Evolutionary conservation across 805 yeast species (phyloP).

Genomic region (Komagataella pseudopastoris): DNA sequence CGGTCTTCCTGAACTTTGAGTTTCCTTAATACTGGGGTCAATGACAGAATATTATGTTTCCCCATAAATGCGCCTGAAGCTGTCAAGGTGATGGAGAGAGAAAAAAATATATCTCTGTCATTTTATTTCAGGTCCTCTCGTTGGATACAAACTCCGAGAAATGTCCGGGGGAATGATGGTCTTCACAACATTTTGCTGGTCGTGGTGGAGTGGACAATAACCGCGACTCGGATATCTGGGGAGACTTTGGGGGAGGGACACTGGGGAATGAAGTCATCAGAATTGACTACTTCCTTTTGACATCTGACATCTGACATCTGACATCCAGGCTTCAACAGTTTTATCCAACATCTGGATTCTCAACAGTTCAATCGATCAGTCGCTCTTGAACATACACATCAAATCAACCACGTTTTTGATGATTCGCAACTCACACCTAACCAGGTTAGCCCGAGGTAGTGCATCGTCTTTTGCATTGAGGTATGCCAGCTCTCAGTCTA

Average conservation of each 20-base stretch:
- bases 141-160: neutral
- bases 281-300: neutral
- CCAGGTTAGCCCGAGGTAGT: neutral
- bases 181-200: neutral
- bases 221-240: neutral
- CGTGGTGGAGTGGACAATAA: neutral
- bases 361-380: neutral
- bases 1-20: neutral
- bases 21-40: neutral
- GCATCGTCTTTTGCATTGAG: neutral
- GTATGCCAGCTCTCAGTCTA: neutral
- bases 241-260: neutral
- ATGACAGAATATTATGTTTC: neutral
- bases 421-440: neutral
- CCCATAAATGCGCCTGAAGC: neutral
- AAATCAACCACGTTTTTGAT: neutral
- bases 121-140: neutral
- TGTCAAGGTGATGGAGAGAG: neutral
- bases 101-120: neutral
- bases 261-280: neutral
- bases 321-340: neutral
- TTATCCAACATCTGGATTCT: neutral
- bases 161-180: neutral
- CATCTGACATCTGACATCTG: neutral
- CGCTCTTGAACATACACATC: neutral